These are phyloP conservation scores for Smallanthus sonchifolius DNA, from an alignment of 129 eudicot species.

Conservation along the genomic window DNA sequence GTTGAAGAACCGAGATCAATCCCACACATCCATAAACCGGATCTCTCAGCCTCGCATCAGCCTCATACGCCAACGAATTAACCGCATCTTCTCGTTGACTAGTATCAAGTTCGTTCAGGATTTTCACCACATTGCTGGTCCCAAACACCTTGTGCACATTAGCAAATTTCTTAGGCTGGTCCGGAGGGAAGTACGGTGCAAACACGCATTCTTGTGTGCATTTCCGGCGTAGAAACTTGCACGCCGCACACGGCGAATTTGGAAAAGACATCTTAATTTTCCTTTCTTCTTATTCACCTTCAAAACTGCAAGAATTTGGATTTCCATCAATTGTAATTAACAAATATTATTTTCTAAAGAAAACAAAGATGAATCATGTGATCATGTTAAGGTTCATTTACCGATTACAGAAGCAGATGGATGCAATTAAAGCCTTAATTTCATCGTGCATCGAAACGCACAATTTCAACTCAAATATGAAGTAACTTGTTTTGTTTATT, in stretches of 20 bases:
- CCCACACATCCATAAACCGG: constrained; percentile 79
- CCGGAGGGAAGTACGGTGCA: constrained; percentile 88
- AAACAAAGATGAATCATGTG: neutral
- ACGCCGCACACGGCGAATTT: constrained; percentile 87
- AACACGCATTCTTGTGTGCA: constrained; percentile 89
- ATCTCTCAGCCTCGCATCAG: constrained; percentile 52
- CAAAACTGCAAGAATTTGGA: neutral
- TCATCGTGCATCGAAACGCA: constrained; percentile 25
- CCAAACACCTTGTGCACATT: constrained; percentile 74
- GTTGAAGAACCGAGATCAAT: constrained; percentile 63
- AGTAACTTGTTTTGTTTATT: neutral
- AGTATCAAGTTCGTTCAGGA: constrained; percentile 56
- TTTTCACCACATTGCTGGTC: constrained; percentile 57
- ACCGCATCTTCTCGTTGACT: constrained; percentile 63
- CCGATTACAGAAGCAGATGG: constrained; percentile 22
- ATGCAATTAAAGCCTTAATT: constrained; percentile 24
- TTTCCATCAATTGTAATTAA: neutral
- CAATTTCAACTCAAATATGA: neutral
- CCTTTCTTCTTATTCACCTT: constrained; percentile 12
- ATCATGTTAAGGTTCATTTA: constrained; percentile 6
- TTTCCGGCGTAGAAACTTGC: constrained; percentile 69
- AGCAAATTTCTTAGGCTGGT: constrained; percentile 56
- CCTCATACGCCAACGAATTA: constrained; percentile 62
- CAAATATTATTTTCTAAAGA: neutral
- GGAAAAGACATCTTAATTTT: constrained; percentile 40